Base-by-base conservation (phyloP, 176 grass and related monocot genomes). In the Musa troglodytarum region DNA sequence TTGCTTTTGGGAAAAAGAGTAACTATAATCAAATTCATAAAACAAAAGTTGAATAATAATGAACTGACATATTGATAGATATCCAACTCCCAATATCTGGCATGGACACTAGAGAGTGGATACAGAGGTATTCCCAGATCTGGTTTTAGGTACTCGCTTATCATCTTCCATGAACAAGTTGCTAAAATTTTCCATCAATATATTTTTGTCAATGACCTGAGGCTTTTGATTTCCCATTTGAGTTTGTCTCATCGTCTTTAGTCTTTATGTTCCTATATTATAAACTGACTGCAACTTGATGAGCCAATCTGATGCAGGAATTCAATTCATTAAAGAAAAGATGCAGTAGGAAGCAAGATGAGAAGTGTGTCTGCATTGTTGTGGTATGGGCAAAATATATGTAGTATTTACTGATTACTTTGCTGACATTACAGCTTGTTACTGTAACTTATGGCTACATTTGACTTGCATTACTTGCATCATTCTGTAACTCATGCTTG, bases 351-450 rank as follows among this genome's bases (percentile, higher is more conserved):
- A 78, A 84, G 51, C 79, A 84, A 11, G 62, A 75, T 70, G 83
- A 88, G 58, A 88, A 88, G 69, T 92, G 88, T 68, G 78, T 88
- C 21, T 92, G 90, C 86, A 63, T 92, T 24, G 86, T 92, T 68
- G 84, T 53, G 77, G 90, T 92, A 89, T 59, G 73, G 67, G 23
- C 80, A 65, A 66, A 65, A 84, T 71, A 57, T 65, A 65, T 21
- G 20, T 65, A 11, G 10, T 65, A 3, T 11, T 65, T 65, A 9
- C 21, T 21, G 10, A 14, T 61, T 61, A 61, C n/a, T 2, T 61
- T 61, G 17, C 13, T 34, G 29, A 3, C 29, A 34, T 34, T 34
- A 34, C 29, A 34, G 29, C 52, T 54, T 9, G 52, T 12, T 12
- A 54, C 53, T 54, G 13, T 54, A 54, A 14, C 11, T 54, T 54